phyloP scores from a whole-genome alignment of 225 moss, liverwort and hornwort genomes.

The Marchantia paleacea region DNA sequence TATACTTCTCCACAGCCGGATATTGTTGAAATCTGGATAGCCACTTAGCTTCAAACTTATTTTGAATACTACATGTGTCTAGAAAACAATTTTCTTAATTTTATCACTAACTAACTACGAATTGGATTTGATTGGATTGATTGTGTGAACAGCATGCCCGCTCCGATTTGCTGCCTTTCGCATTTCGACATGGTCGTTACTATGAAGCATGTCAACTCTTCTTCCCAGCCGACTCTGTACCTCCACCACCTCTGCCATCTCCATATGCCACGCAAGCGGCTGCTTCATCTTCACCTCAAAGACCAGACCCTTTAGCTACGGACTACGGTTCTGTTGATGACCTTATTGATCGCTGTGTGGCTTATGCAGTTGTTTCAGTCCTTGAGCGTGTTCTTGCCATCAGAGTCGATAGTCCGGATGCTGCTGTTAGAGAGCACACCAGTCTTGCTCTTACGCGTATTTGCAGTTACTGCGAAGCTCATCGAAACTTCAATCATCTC shows the following conservation, averaged over 20 bases:
- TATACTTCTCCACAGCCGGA: too few relatives aligned
- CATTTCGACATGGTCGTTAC: conserved; percentile 86
- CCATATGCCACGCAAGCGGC: conserved; percentile 61
- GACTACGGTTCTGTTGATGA: conserved; percentile 93
- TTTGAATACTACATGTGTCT: too few relatives aligned
- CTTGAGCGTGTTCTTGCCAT: conserved; percentile 68
- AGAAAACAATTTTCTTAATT: too few relatives aligned
- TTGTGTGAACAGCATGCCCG: conserved; percentile 68
- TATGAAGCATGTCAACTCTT: conserved; percentile 83
- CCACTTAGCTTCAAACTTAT: too few relatives aligned
- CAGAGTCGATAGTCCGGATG: conserved; percentile 63
- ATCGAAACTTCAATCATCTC: conserved; percentile 96
- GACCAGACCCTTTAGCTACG: conserved; percentile 68
- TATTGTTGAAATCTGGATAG: too few relatives aligned
- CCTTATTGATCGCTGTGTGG: conserved; percentile 85
- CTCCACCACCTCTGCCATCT: conserved; percentile 71
- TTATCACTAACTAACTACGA: not conserved
- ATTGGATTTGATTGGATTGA: conserved; percentile 7
- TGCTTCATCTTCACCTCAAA: conserved; percentile 74
- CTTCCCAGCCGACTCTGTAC: conserved; percentile 75
- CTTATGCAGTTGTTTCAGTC: conserved; percentile 65
- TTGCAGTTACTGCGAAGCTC: conserved; percentile 76
- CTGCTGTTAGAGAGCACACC: conserved; percentile 74
- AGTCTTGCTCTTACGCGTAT: conserved; percentile 71
- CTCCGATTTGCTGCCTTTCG: conserved; percentile 77